A percentile compares a stretch with the other conserved stretches of the same genome.
These are phyloP conservation scores for Dipsacomyces acuminosporus DNA, from an alignment of 371 early-diverging fungal species.

Conservation along the genomic window DNA sequence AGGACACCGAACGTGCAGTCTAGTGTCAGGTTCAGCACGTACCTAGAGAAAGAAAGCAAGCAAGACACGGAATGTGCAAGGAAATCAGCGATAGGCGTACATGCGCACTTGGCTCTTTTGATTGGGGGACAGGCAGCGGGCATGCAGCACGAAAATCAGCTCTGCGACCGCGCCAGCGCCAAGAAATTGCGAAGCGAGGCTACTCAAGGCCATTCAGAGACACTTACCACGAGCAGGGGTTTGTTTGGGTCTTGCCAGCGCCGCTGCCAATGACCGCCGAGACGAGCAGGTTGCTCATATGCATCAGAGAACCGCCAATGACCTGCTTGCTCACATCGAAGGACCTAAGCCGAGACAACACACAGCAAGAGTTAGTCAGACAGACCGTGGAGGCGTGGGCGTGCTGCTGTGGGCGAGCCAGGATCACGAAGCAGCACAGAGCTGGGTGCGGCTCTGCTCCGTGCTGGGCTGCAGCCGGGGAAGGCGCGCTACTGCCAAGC, in stretches of 20 bases:
- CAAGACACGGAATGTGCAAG: too few species aligned
- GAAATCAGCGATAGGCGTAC: too few species aligned
- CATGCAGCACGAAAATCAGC: slow-evolving; percentile 1
- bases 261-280: slow-evolving; percentile 31
- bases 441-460: too few species aligned
- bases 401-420: too few species aligned
- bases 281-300: slow-evolving; percentile 46
- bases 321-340: slow-evolving; percentile 49
- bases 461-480: too few species aligned
- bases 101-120: too few species aligned
- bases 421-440: too few species aligned
- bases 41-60: slow-evolving; percentile 27
- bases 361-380: too few species aligned
- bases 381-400: too few species aligned
- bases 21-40: slow-evolving; percentile 46
- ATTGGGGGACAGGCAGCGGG: too few species aligned
- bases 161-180: too few species aligned
- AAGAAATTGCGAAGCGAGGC: not conserved
- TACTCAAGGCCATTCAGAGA: not conserved
- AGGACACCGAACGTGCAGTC: slow-evolving; percentile 48
- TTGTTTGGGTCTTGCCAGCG: slow-evolving; percentile 17
- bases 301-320: slow-evolving; percentile 45
- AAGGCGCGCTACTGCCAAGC: too few species aligned
- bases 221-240: slow-evolving; percentile 49
- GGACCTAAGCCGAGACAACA: not conserved